Conservation (phyloP, 2,329 filamentous ascomycete genomes). For the Aspergillus arachidicola region DNA sequence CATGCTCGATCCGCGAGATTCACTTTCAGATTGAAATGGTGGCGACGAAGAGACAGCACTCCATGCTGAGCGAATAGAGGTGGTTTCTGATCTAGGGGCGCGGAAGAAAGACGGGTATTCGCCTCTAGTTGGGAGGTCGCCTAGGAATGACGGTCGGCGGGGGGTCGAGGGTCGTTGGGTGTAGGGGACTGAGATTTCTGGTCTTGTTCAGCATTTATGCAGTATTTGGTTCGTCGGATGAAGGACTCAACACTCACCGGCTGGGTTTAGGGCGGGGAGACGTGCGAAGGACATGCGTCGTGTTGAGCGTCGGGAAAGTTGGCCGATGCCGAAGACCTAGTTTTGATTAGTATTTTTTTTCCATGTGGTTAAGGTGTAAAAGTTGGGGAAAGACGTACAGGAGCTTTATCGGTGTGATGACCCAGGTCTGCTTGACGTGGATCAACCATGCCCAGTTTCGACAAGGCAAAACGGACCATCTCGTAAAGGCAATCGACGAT, state of each 20-base stretch:
- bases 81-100: neutral
- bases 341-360: neutral
- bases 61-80: neutral
- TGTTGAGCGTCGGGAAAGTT: slow-evolving; percentile 7
- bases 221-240: neutral
- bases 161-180: neutral
- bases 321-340: slow-evolving; percentile 8
- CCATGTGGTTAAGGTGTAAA: neutral
- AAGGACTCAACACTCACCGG: neutral
- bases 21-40: neutral
- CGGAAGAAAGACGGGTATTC: neutral
- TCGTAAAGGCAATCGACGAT: neutral
- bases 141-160: neutral
- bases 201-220: neutral
- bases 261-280: slow-evolving; percentile 3
- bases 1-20: neutral
- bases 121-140: neutral
- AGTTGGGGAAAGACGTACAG: neutral
- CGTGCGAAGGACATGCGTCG: slow-evolving; percentile 7
- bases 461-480: neutral
- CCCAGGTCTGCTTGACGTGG: neutral
- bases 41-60: neutral
- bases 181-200: slow-evolving; percentile 1
- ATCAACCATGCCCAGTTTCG: neutral
- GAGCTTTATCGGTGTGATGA: neutral